phyloP scores from a whole-genome alignment of 805 yeast species.

The Monosporozyma yasuniensis region DNA sequence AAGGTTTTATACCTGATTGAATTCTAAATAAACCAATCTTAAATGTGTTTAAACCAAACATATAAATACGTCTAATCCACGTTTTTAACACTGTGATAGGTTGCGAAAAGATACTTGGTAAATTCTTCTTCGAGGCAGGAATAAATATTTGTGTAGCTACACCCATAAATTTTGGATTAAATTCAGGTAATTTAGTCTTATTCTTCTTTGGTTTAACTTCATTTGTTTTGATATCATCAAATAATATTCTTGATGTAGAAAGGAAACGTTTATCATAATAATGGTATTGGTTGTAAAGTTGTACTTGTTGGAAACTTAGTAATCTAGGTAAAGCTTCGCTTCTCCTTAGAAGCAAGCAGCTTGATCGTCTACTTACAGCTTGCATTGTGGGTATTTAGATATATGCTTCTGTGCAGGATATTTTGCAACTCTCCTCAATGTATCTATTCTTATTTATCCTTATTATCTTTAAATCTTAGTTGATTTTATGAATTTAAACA shows the following conservation, averaged over 20 bases:
- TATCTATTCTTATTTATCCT: neutral
- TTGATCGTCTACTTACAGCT: neutral
- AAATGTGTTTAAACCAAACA: slow-evolving; percentile 60
- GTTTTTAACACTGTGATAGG: slow-evolving; percentile 40
- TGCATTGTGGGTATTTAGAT: neutral
- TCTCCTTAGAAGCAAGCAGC: neutral
- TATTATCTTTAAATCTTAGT: neutral
- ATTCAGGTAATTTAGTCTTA: slow-evolving; percentile 9
- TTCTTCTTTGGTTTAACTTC: slow-evolving; percentile 6
- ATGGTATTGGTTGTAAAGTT: neutral
- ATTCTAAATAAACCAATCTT: slow-evolving; percentile 58
- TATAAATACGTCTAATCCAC: slow-evolving; percentile 49
- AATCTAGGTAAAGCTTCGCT: neutral
- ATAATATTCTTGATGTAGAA: neutral
- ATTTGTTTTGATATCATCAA: neutral
- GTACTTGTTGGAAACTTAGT: neutral
- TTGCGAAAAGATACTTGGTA: slow-evolving; percentile 35
- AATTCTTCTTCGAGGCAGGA: slow-evolving; percentile 40
- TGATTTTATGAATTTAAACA: neutral
- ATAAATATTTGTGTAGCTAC: slow-evolving; percentile 39
- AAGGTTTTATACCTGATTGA: slow-evolving; percentile 59
- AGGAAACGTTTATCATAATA: neutral
- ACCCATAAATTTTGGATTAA: slow-evolving; percentile 35
- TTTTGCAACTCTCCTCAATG: neutral
- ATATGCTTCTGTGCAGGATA: neutral